phyloP scores from a whole-genome alignment of 306 rosid genomes.

The Calophaca sinica region DNA sequence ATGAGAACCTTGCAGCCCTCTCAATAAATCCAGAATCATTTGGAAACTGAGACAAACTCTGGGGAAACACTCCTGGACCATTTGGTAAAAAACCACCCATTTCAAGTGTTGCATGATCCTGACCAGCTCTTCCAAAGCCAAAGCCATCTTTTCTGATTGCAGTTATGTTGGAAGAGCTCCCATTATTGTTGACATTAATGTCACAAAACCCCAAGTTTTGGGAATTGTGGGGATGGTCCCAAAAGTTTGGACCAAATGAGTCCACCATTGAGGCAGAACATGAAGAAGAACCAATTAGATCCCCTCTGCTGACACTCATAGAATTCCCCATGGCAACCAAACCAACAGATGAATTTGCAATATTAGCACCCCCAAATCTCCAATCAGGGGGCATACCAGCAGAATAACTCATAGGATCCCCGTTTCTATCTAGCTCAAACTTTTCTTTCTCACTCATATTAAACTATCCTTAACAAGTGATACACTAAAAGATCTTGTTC shows the following conservation, averaged over 20 bases:
- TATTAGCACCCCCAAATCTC: slow-evolving; percentile 71
- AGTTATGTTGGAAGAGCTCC: slow-evolving; percentile 50
- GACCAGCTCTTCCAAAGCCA: slow-evolving; percentile 57
- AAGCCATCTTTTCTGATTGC: slow-evolving; percentile 65
- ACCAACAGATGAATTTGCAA: slow-evolving; percentile 65
- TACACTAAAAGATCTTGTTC: slow-evolving; percentile 39
- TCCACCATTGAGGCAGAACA: slow-evolving; percentile 77
- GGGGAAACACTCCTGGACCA: slow-evolving; percentile 63
- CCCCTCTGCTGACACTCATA: slow-evolving; percentile 59
- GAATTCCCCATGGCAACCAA: slow-evolving; percentile 60
- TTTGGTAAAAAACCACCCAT: slow-evolving; percentile 64
- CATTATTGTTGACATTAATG: slow-evolving; percentile 55
- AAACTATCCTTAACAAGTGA: slow-evolving; percentile 53
- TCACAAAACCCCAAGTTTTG: slow-evolving; percentile 75
- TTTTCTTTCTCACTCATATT: slow-evolving; percentile 81
- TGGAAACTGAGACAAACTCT: slow-evolving; percentile 85
- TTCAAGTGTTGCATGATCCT: slow-evolving; percentile 63
- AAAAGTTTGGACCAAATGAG: slow-evolving; percentile 62
- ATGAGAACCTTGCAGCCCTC: slow-evolving; percentile 87
- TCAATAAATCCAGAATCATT: slow-evolving; percentile 89
- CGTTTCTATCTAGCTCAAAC: slow-evolving; percentile 72
- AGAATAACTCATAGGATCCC: slow-evolving; percentile 72
- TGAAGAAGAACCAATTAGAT: slow-evolving; percentile 69
- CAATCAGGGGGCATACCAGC: slow-evolving; percentile 71
- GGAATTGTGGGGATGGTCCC: slow-evolving; percentile 68